Evolutionary conservation across 768 basidiomycete species (phyloP).

Genomic region (Russula earlei): DNA sequence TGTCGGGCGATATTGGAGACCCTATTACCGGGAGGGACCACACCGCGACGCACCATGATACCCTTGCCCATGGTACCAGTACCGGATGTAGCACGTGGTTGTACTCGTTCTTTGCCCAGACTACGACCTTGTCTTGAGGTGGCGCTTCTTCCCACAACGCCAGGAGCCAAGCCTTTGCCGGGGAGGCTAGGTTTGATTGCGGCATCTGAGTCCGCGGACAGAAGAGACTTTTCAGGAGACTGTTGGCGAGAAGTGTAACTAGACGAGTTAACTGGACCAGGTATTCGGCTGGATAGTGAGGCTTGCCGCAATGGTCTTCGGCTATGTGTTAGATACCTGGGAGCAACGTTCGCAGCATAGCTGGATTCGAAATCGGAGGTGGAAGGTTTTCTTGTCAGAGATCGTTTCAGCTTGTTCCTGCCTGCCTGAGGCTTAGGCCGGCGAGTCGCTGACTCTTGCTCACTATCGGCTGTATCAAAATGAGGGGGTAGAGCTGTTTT

Average conservation of each 20-base stretch:
- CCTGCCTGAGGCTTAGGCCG: constrained; percentile 30
- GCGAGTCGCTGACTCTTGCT: constrained; percentile 49
- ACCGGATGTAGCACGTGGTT: constrained; percentile 37
- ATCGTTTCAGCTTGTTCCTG: constrained; percentile 44
- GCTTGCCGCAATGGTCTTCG: constrained; percentile 34
- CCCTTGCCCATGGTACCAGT: constrained; percentile 36
- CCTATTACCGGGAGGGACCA: constrained; percentile 45
- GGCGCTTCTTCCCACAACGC: constrained; percentile 29
- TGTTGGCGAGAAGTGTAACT: constrained; percentile 49
- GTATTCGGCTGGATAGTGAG: constrained; percentile 35
- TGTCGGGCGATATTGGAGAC: constrained; percentile 86
- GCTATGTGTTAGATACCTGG: constrained; percentile 53
- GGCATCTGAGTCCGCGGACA: constrained; percentile 22
- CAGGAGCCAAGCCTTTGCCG: constrained; percentile 26
- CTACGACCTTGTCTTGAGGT: constrained; percentile 28
- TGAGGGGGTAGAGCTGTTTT: constrained; percentile 58
- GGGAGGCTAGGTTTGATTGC: constrained; percentile 27
- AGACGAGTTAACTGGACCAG: constrained; percentile 44
- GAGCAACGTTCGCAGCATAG: constrained; percentile 88
- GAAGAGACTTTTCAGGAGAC: constrained; percentile 62
- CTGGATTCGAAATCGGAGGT: constrained; percentile 85
- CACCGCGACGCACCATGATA: constrained; percentile 44
- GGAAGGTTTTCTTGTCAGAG: constrained; percentile 45
- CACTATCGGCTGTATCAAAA: constrained; percentile 61
- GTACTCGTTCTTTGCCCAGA: constrained; percentile 30